Evolutionary conservation across 2,329 filamentous ascomycete genomes (phyloP).

Genomic region (Chaetomium sp.): DNA sequence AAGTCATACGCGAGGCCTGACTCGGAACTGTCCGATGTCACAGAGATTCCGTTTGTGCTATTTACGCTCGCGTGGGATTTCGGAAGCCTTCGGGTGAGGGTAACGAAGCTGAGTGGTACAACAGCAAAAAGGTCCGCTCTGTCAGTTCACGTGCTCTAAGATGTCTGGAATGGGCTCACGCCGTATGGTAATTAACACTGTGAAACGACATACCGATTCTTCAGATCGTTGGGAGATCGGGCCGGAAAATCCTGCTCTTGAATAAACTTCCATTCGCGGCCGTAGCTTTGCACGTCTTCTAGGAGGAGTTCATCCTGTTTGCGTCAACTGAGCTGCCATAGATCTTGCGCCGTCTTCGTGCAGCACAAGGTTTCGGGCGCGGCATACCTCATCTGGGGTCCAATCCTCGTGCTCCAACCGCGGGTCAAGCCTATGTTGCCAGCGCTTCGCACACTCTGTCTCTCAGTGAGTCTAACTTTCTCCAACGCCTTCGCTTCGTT

Average conservation of each 20-base stretch:
- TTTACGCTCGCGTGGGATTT: not conserved
- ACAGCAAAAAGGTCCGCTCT: not conserved
- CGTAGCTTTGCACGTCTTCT: not conserved
- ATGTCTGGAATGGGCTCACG: not conserved
- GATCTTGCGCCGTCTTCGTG: not conserved
- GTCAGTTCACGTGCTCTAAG: too few species aligned
- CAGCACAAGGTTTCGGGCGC: too few species aligned
- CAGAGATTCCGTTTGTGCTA: not conserved
- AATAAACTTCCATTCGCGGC: not conserved
- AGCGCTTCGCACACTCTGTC: not conserved
- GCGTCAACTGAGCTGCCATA: not conserved
- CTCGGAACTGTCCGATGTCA: not conserved
- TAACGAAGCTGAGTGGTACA: not conserved
- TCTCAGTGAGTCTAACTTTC: not conserved
- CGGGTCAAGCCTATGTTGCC: not conserved
- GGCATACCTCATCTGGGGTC: not conserved
- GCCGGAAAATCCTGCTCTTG: not conserved
- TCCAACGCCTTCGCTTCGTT: not conserved
- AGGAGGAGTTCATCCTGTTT: not conserved
- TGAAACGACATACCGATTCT: not conserved
- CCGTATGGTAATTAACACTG: not conserved
- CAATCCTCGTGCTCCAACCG: not conserved
- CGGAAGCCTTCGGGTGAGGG: not conserved
- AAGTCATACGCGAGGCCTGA: not conserved
- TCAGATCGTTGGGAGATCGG: not conserved